Evolutionary conservation across 2,329 filamentous ascomycete species (phyloP).

Genomic region (Hypocreales sp.): DNA sequence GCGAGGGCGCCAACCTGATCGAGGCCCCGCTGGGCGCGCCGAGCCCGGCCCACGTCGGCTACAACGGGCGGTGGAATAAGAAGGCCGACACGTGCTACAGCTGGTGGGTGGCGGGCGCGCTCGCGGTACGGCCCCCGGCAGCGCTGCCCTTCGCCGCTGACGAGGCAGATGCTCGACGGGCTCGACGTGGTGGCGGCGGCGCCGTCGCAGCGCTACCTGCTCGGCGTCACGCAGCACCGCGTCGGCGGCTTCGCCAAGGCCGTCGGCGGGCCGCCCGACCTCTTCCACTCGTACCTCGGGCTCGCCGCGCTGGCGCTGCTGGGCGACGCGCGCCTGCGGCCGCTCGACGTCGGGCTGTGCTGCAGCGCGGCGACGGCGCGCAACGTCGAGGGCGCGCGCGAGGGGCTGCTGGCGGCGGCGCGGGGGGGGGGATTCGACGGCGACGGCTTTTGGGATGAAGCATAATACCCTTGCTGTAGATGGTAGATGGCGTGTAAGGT

Average conservation of each 20-base stretch:
- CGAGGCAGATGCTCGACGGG: constrained; percentile 38
- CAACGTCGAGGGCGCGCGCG: constrained; percentile 32
- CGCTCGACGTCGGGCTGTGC: constrained; percentile 62
- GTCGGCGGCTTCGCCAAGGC: constrained; percentile 73
- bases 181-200: constrained; percentile 39
- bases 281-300: constrained; percentile 83
- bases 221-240: constrained; percentile 73
- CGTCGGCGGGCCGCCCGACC: constrained; percentile 52
- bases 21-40: constrained; percentile 19
- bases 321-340: constrained; percentile 52
- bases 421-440: constrained; percentile 5
- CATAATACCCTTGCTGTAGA: no score
- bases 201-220: constrained; percentile 60
- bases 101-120: constrained; percentile 72
- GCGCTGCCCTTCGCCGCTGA: constrained; percentile 23
- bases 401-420: constrained; percentile 14
- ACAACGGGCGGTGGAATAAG: constrained; percentile 87
- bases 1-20: constrained; percentile 23
- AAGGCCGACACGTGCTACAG: constrained; percentile 88
- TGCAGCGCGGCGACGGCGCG: constrained; percentile 45
- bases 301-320: constrained; percentile 65
- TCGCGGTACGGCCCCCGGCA: constrained; percentile 22
- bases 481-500: no score
- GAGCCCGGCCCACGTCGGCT: constrained; percentile 42
- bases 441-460: constrained; percentile 14